Percentiles rank a stretch among this genome's conserved stretches.
These are phyloP conservation scores for Silene noctiflora DNA, from an alignment of 179 eudicot genomes.

Conservation along the genomic window DNA sequence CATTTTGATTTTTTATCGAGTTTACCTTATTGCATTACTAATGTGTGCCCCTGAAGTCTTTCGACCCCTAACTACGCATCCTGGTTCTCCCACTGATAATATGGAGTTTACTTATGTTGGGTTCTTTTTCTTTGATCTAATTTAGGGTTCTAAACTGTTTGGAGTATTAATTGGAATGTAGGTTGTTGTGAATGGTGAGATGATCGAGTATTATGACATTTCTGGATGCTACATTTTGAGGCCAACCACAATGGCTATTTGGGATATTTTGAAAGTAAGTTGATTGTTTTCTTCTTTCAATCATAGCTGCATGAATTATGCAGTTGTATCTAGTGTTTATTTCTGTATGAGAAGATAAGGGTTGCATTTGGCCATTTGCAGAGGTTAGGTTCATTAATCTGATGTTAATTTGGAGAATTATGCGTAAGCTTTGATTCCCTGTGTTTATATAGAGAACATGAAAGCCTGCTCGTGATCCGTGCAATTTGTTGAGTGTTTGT, in stretches of 20 bases:
- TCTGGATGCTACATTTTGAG: constrained; percentile 91
- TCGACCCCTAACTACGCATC: no score
- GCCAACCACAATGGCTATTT: constrained; percentile 84
- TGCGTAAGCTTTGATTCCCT: no score
- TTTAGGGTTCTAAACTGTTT: not conserved
- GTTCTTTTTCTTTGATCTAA: not conserved
- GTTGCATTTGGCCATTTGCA: no score
- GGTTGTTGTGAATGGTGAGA: constrained; percentile 72
- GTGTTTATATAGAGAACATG: no score
- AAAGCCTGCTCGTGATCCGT: no score
- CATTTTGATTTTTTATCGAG: no score
- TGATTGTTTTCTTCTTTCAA: not conserved
- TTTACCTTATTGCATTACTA: no score
- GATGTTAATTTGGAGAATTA: no score
- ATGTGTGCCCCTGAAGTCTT: no score
- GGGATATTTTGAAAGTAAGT: constrained; percentile 92
- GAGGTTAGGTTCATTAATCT: no score
- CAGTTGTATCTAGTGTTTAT: not conserved
- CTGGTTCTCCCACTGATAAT: not conserved
- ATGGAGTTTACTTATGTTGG: not conserved
- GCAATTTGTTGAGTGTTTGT: not conserved
- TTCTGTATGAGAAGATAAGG: not conserved
- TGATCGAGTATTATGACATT: constrained; percentile 92
- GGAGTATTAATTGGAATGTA: constrained; percentile 35
- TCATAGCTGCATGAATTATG: not conserved